phyloP scores from a whole-genome alignment of 106 monocot species.

The Acorus gramineus region DNA sequence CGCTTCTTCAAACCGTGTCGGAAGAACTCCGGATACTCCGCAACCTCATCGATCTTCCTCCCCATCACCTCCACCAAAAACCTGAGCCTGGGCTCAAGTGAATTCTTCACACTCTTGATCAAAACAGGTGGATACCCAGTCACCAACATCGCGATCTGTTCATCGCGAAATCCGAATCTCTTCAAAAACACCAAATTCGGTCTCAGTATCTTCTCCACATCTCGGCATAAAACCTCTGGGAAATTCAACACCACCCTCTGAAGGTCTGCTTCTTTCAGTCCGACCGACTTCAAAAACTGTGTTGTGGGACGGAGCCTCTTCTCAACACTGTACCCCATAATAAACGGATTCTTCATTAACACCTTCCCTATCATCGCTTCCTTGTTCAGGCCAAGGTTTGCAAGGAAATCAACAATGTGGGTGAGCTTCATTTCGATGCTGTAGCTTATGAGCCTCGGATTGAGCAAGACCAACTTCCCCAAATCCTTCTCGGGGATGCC shows the following conservation, averaged over 20 bases:
- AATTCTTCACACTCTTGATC: slow-evolving; percentile 81
- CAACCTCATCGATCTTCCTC: slow-evolving; percentile 52
- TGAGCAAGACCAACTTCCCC: slow-evolving; percentile 56
- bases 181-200: slow-evolving; percentile 60
- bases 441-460: slow-evolving; percentile 89
- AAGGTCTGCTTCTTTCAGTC: slow-evolving; percentile 39
- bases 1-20: slow-evolving; percentile 81
- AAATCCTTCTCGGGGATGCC: slow-evolving; percentile 53
- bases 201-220: slow-evolving; percentile 56
- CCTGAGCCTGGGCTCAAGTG: slow-evolving; percentile 62
- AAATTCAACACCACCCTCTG: slow-evolving; percentile 45
- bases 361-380: slow-evolving; percentile 53
- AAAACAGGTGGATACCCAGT: slow-evolving; percentile 73
- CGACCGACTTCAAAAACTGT: slow-evolving; percentile 69
- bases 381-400: slow-evolving; percentile 32
- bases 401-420: slow-evolving; percentile 44
- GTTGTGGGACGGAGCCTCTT: slow-evolving; percentile 60
- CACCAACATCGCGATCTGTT: slow-evolving; percentile 44
- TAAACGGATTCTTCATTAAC: slow-evolving; percentile 67
- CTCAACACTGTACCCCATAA: slow-evolving; percentile 83
- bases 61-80: slow-evolving; percentile 78
- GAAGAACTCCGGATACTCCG: slow-evolving; percentile 69
- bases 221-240: slow-evolving; percentile 68
- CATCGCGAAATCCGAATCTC: slow-evolving; percentile 38
- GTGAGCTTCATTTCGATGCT: slow-evolving; percentile 69